Evolutionary conservation across 2,329 filamentous ascomycete species (phyloP).

Genomic region (Tolypocladium nubicola): DNA sequence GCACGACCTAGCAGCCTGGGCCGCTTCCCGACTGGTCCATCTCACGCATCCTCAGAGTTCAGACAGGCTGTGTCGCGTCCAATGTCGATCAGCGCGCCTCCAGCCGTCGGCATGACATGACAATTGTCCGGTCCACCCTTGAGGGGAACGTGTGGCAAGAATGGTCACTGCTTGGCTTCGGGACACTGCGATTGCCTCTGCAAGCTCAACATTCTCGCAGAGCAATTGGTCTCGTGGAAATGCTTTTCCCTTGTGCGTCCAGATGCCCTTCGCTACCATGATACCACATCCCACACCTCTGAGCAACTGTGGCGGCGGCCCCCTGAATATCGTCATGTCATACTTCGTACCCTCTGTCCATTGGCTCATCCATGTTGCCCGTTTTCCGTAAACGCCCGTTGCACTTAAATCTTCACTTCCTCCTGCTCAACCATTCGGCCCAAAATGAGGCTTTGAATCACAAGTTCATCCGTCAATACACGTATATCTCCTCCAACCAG

Average conservation of each 20-base stretch:
- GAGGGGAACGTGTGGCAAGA: too few relatives aligned
- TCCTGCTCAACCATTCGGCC: slow-evolving; percentile 63
- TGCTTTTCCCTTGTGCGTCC: background rate
- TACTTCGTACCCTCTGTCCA: background rate
- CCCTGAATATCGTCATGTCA: background rate
- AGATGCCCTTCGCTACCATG: background rate
- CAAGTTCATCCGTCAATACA: slow-evolving; percentile 73
- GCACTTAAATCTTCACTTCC: slow-evolving; percentile 21
- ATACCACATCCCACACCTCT: background rate
- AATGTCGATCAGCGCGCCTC: too few relatives aligned
- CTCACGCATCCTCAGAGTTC: too few relatives aligned
- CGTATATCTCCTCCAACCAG: slow-evolving; percentile 41
- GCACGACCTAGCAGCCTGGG: too few relatives aligned
- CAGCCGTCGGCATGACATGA: too few relatives aligned
- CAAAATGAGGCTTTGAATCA: slow-evolving; percentile 86
- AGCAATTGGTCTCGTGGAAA: background rate
- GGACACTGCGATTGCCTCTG: background rate
- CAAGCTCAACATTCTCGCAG: background rate
- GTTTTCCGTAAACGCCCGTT: background rate
- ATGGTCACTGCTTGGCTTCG: too few relatives aligned
- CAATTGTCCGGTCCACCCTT: too few relatives aligned
- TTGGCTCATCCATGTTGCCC: background rate
- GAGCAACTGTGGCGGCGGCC: background rate
- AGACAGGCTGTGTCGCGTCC: too few relatives aligned
- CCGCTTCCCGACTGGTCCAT: too few relatives aligned